Evolutionary conservation across 768 basidiomycete species (phyloP).

Genomic region (Tubosaeta sp.): DNA sequence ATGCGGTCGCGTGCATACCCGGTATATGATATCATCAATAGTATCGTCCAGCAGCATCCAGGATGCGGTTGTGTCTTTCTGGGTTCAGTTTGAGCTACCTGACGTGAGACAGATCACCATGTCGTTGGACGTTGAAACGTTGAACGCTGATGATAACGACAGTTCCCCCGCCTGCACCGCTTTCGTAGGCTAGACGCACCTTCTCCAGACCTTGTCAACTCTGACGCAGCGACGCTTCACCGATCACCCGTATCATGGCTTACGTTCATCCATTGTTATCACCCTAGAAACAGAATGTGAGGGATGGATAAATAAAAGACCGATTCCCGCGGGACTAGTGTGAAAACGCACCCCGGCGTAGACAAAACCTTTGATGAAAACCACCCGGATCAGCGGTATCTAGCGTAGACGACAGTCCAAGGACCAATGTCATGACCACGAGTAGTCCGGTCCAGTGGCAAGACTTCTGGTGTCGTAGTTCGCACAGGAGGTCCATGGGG

Average conservation of each 20-base stretch:
- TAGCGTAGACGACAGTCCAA: no score
- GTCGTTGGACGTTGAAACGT: background rate
- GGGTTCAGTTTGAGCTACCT: no score
- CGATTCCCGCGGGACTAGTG: background rate
- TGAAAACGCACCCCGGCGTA: slow-evolving; percentile 39
- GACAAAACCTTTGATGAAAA: background rate
- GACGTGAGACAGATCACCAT: no score
- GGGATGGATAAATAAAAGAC: slow-evolving; percentile 17
- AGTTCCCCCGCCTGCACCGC: no score
- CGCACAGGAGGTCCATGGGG: no score
- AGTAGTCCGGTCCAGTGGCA: no score
- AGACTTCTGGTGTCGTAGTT: no score
- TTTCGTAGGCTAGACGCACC: background rate
- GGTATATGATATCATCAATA: background rate
- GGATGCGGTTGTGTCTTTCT: background rate
- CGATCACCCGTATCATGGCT: slow-evolving; percentile 50
- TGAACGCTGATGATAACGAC: background rate
- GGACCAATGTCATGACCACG: no score
- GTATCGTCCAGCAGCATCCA: background rate
- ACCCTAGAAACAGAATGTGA: slow-evolving; percentile 40
- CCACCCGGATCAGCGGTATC: no score
- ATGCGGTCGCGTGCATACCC: background rate
- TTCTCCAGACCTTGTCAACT: background rate
- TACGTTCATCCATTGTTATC: slow-evolving; percentile 49
- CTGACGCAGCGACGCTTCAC: background rate